Evolutionary conservation across 106 monocot genomes (phyloP).

Genomic region (Hemerocallis citrina): DNA sequence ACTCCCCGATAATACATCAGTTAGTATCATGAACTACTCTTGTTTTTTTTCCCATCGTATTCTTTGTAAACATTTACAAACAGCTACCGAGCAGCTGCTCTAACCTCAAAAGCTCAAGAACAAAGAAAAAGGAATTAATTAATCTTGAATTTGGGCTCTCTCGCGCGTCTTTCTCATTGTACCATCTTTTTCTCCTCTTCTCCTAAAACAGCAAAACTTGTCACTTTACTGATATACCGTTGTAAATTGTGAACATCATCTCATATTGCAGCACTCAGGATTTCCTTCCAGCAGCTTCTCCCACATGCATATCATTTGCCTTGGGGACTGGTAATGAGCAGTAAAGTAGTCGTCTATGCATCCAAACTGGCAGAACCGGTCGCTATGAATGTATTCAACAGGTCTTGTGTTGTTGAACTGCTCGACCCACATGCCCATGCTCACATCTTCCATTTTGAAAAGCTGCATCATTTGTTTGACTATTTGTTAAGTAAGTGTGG

Average conservation of each 20-base stretch:
- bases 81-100: neutral
- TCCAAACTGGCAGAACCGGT: constrained; percentile 89
- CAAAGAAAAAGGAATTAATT: neutral
- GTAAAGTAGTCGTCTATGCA: constrained; percentile 91
- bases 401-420: constrained; percentile 60
- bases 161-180: neutral
- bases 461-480: constrained; percentile 44
- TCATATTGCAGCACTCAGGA: constrained; percentile 84
- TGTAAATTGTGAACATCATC: constrained; percentile 18
- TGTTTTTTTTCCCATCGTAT: neutral
- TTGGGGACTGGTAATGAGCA: constrained; percentile 88
- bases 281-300: constrained; percentile 55
- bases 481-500: neutral
- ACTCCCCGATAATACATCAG: neutral
- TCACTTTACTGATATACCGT: neutral
- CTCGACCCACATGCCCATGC: constrained; percentile 99
- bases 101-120: neutral
- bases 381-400: constrained; percentile 68
- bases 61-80: neutral
- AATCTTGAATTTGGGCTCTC: neutral
- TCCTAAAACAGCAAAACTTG: neutral
- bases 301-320: constrained; percentile 99
- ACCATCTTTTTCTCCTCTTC: neutral
- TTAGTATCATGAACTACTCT: neutral
- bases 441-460: constrained; percentile 99